A percentile compares a stretch with the other conserved stretches of the same genome.
Conservation (phyloP, 164 flowering plant genomes). For the Vitis riparia region DNA sequence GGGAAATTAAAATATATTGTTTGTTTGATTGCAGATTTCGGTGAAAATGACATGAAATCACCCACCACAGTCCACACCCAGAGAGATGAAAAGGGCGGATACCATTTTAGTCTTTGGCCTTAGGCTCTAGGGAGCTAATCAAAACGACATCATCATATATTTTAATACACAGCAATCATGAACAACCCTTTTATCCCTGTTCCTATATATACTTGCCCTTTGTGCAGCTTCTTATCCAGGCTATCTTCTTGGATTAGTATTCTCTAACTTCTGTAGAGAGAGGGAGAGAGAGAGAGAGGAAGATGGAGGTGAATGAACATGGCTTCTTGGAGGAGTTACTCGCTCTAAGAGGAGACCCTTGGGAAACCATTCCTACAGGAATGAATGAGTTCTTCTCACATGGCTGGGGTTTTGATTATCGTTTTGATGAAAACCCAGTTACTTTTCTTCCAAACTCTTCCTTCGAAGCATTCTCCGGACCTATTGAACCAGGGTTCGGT, state of each 20-base stretch:
- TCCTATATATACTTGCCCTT: conserved; percentile 32
- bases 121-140: conserved; percentile 14
- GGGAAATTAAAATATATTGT: conserved; percentile 23
- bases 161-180: conserved; percentile 10
- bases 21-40: conserved; percentile 47
- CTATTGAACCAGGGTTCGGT: conserved; percentile 10
- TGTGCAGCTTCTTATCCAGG: conserved; percentile 42
- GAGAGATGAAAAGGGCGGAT: conserved; percentile 27
- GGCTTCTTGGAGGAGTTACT: conserved; percentile 47
- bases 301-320: conserved; percentile 51
- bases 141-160: conserved; percentile 7
- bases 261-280: conserved; percentile 9
- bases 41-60: conserved; percentile 51
- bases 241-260: conserved; percentile 10
- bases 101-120: conserved; percentile 32
- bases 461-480: conserved; percentile 5
- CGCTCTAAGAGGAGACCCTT: conserved; percentile 40
- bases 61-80: conserved; percentile 3
- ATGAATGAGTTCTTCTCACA: conserved; percentile 23
- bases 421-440: conserved; percentile 22
- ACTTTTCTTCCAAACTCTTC: conserved; percentile 18
- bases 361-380: conserved; percentile 36
- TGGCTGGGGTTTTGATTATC: conserved; percentile 21
- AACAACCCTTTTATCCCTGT: neutral
- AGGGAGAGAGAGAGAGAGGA: conserved; percentile 21